Evolutionary conservation across 2,329 filamentous ascomycete species (phyloP).

Genomic region (Plectosphaerella sp.): DNA sequence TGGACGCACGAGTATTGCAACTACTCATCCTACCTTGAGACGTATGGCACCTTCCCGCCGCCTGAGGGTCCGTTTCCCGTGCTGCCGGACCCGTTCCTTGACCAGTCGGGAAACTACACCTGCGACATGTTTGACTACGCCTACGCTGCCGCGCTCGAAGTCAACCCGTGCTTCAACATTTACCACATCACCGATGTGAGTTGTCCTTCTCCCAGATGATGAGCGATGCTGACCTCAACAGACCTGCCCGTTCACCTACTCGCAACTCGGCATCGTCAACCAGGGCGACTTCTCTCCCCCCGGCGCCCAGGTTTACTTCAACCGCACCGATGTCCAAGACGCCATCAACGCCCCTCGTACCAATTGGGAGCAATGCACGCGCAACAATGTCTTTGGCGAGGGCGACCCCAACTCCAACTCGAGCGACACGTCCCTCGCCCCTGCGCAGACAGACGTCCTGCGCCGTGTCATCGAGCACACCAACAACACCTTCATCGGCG

Average conservation of each 20-base stretch:
- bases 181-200: slow-evolving; percentile 61
- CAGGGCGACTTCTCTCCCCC: slow-evolving; percentile 55
- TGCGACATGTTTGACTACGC: slow-evolving; percentile 57
- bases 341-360: slow-evolving; percentile 59
- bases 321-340: slow-evolving; percentile 64
- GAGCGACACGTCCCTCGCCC: slow-evolving; percentile 6
- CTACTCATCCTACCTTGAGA: slow-evolving; percentile 54
- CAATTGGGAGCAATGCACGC: slow-evolving; percentile 20
- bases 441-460: slow-evolving; percentile 10
- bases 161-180: slow-evolving; percentile 79
- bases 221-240: not conserved
- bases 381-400: slow-evolving; percentile 17
- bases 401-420: slow-evolving; percentile 5
- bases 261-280: slow-evolving; percentile 67
- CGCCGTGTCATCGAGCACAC: slow-evolving; percentile 23
- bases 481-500: slow-evolving; percentile 25
- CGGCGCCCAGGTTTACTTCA: slow-evolving; percentile 63
- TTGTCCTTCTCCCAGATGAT: not conserved
- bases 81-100: slow-evolving; percentile 37
- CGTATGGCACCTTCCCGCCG: slow-evolving; percentile 66
- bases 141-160: slow-evolving; percentile 41
- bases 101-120: slow-evolving; percentile 27
- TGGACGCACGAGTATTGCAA: slow-evolving; percentile 54
- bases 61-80: slow-evolving; percentile 47
- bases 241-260: slow-evolving; percentile 67